Evolutionary conservation across 2,329 filamentous ascomycete genomes (phyloP).

Genomic region (Colletotrichum filicis): DNA sequence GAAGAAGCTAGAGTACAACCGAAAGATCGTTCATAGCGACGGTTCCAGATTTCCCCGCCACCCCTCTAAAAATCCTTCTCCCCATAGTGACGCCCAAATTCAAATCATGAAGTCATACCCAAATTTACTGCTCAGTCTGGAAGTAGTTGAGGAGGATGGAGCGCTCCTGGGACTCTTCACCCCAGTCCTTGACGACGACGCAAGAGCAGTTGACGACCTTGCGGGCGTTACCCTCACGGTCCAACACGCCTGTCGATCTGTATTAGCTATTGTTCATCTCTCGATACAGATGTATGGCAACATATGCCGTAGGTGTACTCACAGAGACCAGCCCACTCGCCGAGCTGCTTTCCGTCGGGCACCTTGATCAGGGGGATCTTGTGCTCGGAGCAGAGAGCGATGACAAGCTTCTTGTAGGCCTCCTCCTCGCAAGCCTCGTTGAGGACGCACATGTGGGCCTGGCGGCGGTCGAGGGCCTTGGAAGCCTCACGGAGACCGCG

Average conservation of each 20-base stretch:
- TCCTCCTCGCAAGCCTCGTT: constrained; percentile 99
- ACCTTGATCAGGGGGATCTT: constrained; percentile 99
- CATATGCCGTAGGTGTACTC: constrained; percentile 58
- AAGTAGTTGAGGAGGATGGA: constrained; percentile 99
- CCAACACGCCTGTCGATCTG: constrained; percentile 80
- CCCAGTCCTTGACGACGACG: constrained; percentile 99
- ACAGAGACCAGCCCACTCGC: constrained; percentile 99
- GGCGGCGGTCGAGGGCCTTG: constrained; percentile 98
- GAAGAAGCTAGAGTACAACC: constrained; percentile 60
- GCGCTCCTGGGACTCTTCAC: constrained; percentile 99
- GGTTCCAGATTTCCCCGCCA: constrained; percentile 28
- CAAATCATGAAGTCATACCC: constrained; percentile 39
- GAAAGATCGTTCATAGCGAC: constrained; percentile 43
- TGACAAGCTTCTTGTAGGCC: constrained; percentile 99
- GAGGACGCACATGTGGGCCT: constrained; percentile 99
- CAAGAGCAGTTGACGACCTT: constrained; percentile 99
- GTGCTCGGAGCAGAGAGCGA: constrained; percentile 98
- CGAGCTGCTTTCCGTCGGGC: constrained; percentile 98
- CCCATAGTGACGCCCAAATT: constrained; percentile 44
- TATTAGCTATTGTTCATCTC: constrained; percentile 42
- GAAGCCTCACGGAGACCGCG: constrained; percentile 97
- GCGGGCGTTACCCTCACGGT: constrained; percentile 98
- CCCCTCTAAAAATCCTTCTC: constrained; percentile 33
- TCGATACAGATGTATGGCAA: not conserved
- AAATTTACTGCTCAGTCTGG: constrained; percentile 82